These are phyloP conservation scores for Kwoniella shandongensis DNA, from an alignment of 768 basidiomycete genomes.

Conservation along the genomic window DNA sequence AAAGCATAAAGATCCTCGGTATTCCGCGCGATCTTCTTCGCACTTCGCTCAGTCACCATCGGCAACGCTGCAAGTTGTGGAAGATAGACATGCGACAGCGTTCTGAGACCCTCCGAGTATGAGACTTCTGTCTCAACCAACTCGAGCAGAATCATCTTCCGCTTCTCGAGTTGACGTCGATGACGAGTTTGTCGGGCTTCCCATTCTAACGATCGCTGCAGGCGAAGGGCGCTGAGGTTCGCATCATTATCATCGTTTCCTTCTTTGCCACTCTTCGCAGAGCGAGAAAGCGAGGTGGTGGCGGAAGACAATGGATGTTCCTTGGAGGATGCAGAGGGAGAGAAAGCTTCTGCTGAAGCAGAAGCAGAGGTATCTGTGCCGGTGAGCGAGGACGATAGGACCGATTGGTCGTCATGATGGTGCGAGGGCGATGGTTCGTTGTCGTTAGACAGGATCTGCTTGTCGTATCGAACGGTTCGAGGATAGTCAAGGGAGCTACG, in stretches of 20 bases:
- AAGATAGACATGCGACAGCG: slow-evolving; percentile 60
- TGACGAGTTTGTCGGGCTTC: slow-evolving; percentile 38
- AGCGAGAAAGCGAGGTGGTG: slow-evolving; percentile 49
- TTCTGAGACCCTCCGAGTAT: slow-evolving; percentile 75
- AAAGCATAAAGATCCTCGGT: slow-evolving; percentile 41
- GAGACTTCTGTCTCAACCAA: slow-evolving; percentile 78
- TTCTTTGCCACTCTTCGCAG: slow-evolving; percentile 47
- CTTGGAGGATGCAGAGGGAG: slow-evolving; percentile 30
- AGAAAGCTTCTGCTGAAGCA: slow-evolving; percentile 30
- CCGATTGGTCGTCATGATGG: slow-evolving; percentile 23
- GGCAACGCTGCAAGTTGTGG: slow-evolving; percentile 51
- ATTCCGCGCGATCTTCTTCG: slow-evolving; percentile 40
- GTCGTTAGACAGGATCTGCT: slow-evolving; percentile 7
- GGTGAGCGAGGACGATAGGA: slow-evolving; percentile 34
- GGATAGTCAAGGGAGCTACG: slow-evolving; percentile 33
- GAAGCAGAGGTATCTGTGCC: slow-evolving; percentile 32
- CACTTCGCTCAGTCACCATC: slow-evolving; percentile 30
- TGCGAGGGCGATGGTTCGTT: slow-evolving; percentile 8
- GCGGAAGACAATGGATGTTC: slow-evolving; percentile 50
- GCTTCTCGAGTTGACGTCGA: slow-evolving; percentile 39
- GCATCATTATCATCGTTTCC: slow-evolving; percentile 28
- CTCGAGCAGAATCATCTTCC: slow-evolving; percentile 77
- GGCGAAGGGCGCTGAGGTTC: slow-evolving; percentile 27
- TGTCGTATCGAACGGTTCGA: neutral
- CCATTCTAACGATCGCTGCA: slow-evolving; percentile 44